phyloP scores from a whole-genome alignment of 2,329 filamentous ascomycete genomes.

The Calonectria multiphialidica region DNA sequence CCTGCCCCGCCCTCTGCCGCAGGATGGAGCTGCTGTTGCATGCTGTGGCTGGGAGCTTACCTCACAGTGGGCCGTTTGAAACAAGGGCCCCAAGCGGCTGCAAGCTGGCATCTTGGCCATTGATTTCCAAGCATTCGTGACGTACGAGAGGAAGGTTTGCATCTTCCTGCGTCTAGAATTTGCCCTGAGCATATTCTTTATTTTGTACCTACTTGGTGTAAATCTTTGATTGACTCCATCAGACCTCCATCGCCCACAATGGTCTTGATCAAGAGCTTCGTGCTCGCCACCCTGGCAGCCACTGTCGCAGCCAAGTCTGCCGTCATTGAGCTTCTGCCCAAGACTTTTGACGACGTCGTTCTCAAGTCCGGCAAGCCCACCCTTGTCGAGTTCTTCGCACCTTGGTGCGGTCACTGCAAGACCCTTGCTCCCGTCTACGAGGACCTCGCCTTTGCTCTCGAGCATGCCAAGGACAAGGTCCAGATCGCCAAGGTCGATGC shows the following conservation, averaged over 20 bases:
- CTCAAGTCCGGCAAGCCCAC: constrained; percentile 94
- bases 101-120: constrained; percentile 47
- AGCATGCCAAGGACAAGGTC: constrained; percentile 78
- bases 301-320: constrained; percentile 78
- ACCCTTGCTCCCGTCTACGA: constrained; percentile 95
- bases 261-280: constrained; percentile 71
- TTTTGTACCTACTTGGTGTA: not conserved
- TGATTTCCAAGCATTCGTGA: constrained; percentile 42
- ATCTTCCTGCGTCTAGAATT: constrained; percentile 24
- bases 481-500: constrained; percentile 97
- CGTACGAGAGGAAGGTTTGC: constrained; percentile 23
- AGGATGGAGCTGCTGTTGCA: not conserved
- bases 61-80: constrained; percentile 28
- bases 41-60: constrained; percentile 32
- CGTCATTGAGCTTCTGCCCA: constrained; percentile 89
- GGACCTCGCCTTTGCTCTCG: constrained; percentile 83
- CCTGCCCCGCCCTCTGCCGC: not conserved
- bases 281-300: constrained; percentile 67
- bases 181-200: not conserved
- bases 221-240: not conserved
- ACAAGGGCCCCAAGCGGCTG: constrained; percentile 34
- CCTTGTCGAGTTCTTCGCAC: constrained; percentile 97
- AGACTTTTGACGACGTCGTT: constrained; percentile 92
- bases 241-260: constrained; percentile 51
- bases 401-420: constrained; percentile 99